These are phyloP conservation scores for Ciborinia camelliae DNA, from an alignment of 2,329 filamentous ascomycete species.

Conservation along the genomic window DNA sequence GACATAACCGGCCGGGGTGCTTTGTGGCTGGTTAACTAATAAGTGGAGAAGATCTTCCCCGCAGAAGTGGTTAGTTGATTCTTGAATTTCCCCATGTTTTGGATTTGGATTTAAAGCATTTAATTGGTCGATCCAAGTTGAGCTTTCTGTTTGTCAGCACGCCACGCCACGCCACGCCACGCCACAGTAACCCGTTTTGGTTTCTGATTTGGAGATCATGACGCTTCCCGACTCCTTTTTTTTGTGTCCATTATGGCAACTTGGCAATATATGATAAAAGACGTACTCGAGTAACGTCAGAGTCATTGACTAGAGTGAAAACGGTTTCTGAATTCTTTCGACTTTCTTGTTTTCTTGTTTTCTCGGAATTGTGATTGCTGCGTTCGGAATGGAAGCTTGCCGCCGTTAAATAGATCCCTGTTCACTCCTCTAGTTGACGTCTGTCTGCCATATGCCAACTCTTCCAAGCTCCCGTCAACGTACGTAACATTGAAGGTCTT, in stretches of 20 bases:
- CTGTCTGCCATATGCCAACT: slow-evolving; percentile 8
- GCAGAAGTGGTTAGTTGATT: too few species aligned
- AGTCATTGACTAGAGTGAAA: background rate
- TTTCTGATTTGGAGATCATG: background rate
- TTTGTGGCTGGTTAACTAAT: slow-evolving; percentile 11
- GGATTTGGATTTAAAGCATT: background rate
- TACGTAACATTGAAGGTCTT: too few species aligned
- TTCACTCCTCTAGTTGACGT: slow-evolving; percentile 1
- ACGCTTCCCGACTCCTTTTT: background rate
- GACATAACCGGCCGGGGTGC: background rate
- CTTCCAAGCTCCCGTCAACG: slow-evolving; percentile 15
- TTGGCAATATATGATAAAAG: background rate
- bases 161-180: too few species aligned
- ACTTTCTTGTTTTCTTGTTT: slow-evolving; percentile 13
- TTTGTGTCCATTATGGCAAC: background rate
- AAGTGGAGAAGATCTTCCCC: background rate
- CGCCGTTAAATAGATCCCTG: background rate
- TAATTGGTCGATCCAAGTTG: background rate
- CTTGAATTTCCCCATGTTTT: background rate
- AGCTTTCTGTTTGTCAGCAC: background rate
- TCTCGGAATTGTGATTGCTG: background rate
- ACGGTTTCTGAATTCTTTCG: background rate
- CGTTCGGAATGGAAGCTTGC: background rate
- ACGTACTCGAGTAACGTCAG: background rate
- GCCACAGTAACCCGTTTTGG: slow-evolving; percentile 11